phyloP scores from a whole-genome alignment of 129 eudicot genomes.

The Pulicaria dysenterica region DNA sequence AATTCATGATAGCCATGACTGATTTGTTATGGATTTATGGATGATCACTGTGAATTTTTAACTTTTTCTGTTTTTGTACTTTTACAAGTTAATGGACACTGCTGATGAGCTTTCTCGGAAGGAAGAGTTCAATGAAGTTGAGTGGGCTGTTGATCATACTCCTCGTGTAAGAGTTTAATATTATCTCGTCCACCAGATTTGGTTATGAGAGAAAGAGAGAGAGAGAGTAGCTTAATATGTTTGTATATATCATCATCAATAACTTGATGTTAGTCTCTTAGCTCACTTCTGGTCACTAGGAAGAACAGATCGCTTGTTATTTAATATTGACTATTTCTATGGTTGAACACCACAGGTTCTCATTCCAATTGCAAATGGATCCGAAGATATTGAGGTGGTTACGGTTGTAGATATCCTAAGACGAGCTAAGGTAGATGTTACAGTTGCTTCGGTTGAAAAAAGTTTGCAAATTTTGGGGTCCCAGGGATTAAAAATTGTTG shows the following conservation, averaged over 20 bases:
- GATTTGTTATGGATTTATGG: conserved; percentile 16
- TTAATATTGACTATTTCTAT: not conserved
- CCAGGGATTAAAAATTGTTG: conserved; percentile 58
- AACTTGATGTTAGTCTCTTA: too few relatives aligned
- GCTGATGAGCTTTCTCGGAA: conserved; percentile 50
- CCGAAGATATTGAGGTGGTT: conserved; percentile 77
- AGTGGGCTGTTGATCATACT: conserved; percentile 77
- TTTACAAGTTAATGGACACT: conserved; percentile 55
- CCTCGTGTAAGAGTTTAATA: conserved; percentile 63
- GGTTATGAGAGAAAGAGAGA: too few relatives aligned
- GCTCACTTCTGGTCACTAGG: too few relatives aligned
- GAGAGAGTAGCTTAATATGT: too few relatives aligned
- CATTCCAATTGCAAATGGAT: conserved; percentile 88
- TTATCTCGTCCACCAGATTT: not conserved
- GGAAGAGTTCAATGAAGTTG: conserved; percentile 75
- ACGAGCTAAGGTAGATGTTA: conserved; percentile 41
- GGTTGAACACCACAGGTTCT: conserved; percentile 56
- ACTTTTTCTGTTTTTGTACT: conserved; percentile 20
- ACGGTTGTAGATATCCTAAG: conserved; percentile 71
- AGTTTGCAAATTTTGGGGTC: conserved; percentile 56
- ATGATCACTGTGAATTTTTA: conserved; percentile 12
- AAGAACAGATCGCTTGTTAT: too few relatives aligned
- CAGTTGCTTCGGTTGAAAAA: not conserved
- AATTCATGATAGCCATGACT: not conserved
- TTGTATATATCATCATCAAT: too few relatives aligned